These are phyloP conservation scores for Tricholoma saponaceum DNA, from an alignment of 768 basidiomycete genomes.

Conservation along the genomic window DNA sequence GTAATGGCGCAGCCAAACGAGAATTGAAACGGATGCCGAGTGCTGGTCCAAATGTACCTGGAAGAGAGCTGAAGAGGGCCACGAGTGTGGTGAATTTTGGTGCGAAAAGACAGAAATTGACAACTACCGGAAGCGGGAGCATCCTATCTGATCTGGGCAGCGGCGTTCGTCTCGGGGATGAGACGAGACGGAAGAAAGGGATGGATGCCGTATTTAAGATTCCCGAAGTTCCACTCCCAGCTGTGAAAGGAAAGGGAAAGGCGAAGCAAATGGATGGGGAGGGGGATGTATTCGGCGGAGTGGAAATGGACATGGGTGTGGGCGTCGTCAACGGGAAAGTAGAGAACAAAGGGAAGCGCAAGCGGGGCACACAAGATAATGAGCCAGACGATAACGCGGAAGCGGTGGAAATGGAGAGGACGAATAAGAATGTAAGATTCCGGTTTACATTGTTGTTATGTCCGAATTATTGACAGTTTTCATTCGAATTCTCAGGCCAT, in stretches of 20 bases:
- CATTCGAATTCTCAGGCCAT: conserved; percentile 29
- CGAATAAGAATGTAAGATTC: conserved; percentile 55
- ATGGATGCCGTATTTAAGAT: conserved; percentile 39
- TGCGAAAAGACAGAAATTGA: conserved; percentile 32
- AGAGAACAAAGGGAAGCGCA: conserved; percentile 25
- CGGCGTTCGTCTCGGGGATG: conserved; percentile 28
- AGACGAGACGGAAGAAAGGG: conserved; percentile 13
- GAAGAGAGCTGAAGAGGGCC: conserved; percentile 12
- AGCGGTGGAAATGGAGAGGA: conserved; percentile 39
- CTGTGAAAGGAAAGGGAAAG: conserved; percentile 21
- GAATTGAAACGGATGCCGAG: conserved; percentile 30
- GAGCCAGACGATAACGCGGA: conserved; percentile 14
- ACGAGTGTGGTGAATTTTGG: conserved; percentile 6
- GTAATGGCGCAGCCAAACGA: conserved; percentile 8
- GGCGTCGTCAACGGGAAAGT: conserved; percentile 14
- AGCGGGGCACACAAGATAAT: conserved; percentile 18
- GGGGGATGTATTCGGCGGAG: conserved; percentile 33
- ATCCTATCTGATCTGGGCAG: conserved; percentile 32
- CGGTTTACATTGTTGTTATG: background rate
- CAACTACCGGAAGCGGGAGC: conserved; percentile 13
- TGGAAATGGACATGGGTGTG: conserved; percentile 7
- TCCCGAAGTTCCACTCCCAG: conserved; percentile 38
- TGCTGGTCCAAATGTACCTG: conserved; percentile 9
- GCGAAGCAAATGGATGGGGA: conserved; percentile 32
- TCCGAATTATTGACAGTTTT: background rate